Evolutionary conservation across 306 rosid species (phyloP).

Genomic region (Vigna nakashimae): DNA sequence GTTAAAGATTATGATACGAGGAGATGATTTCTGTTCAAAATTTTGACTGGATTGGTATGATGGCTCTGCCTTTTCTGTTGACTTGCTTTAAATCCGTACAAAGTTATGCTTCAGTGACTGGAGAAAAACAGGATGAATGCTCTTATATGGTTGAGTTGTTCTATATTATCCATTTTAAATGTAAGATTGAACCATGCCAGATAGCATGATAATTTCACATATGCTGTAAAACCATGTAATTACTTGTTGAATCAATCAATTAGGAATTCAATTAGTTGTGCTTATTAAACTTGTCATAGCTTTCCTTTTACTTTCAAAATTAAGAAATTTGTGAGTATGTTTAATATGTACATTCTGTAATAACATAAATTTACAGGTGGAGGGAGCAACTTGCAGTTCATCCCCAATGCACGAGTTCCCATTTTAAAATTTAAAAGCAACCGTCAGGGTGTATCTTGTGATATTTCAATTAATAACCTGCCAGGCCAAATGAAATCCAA

Average conservation of each 20-base stretch:
- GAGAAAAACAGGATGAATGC: constrained; percentile 32
- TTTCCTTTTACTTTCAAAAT: constrained; percentile 27
- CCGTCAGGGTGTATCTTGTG: constrained; percentile 74
- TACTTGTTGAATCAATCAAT: constrained; percentile 14
- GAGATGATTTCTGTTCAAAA: constrained; percentile 30
- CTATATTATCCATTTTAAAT: constrained; percentile 5
- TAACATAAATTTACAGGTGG: constrained; percentile 65
- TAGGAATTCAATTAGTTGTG: constrained; percentile 19
- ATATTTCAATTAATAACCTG: constrained; percentile 86
- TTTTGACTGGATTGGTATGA: constrained; percentile 36
- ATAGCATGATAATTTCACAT: constrained; percentile 31
- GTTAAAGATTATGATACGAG: constrained; percentile 30
- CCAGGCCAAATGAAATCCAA: constrained; percentile 81
- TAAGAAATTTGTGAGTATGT: constrained; percentile 39
- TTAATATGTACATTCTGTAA: constrained; percentile 32
- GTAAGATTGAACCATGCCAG: constrained; percentile 31
- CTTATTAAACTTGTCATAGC: constrained; percentile 21
- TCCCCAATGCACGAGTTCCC: constrained; percentile 82
- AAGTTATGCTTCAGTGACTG: constrained; percentile 22
- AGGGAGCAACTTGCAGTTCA: constrained; percentile 57
- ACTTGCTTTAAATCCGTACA: background rate
- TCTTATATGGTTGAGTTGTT: constrained; percentile 24
- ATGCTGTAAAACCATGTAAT: constrained; percentile 27
- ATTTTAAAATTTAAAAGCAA: constrained; percentile 70
- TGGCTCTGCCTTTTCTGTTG: constrained; percentile 27